These are phyloP conservation scores for Scleromitrula shiraiana DNA, from an alignment of 2,329 filamentous ascomycete species.

Conservation along the genomic window DNA sequence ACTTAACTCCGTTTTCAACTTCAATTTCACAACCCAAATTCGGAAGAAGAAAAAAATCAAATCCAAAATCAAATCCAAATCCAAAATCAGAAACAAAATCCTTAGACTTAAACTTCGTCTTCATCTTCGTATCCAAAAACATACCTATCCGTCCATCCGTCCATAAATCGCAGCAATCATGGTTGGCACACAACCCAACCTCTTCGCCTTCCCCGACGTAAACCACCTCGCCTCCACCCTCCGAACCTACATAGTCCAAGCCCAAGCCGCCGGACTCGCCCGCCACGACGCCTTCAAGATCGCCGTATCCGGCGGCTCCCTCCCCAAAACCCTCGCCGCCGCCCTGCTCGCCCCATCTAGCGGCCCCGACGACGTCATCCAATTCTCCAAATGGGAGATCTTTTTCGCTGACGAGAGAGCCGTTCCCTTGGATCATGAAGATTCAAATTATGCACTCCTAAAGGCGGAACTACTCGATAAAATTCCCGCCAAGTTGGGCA, in stretches of 20 bases:
- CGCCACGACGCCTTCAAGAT: conserved; percentile 85
- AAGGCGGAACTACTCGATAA: conserved; percentile 85
- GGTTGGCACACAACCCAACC: conserved; percentile 42
- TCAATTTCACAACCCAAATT: too few species aligned
- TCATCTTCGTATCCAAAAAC: too few species aligned
- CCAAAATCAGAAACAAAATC: too few species aligned
- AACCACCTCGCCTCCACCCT: conserved; percentile 68
- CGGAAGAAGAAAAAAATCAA: too few species aligned
- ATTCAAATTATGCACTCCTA: conserved; percentile 89
- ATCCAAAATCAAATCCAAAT: too few species aligned
- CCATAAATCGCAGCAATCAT: conserved; percentile 2
- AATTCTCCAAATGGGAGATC: conserved; percentile 89
- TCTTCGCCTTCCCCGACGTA: conserved; percentile 71
- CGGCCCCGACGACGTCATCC: conserved; percentile 50
- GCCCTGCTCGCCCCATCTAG: conserved; percentile 59
- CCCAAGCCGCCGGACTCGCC: conserved; percentile 69
- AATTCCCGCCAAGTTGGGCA: conserved; percentile 58
- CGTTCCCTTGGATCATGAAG: conserved; percentile 81
- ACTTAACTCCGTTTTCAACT: background rate
- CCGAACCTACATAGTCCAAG: conserved; percentile 72
- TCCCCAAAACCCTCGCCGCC: conserved; percentile 80
- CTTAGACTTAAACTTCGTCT: too few species aligned
- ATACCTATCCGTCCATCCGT: background rate
- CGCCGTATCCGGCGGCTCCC: conserved; percentile 85
- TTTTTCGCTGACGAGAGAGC: conserved; percentile 98